These are phyloP conservation scores for Dalbergia cultrata DNA, from an alignment of 306 rosid species.

Conservation along the genomic window DNA sequence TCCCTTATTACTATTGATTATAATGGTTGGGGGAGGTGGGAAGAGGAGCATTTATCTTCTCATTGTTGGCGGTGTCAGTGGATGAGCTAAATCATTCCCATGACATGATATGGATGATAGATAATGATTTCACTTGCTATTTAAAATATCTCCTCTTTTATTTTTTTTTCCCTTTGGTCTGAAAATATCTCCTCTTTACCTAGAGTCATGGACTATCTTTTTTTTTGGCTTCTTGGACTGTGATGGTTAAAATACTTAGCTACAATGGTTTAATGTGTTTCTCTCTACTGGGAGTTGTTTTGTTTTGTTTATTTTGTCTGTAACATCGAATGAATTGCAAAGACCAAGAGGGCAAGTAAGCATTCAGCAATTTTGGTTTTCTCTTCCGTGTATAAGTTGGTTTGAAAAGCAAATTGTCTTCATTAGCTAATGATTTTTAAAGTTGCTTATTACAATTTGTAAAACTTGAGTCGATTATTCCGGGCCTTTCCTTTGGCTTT, in stretches of 20 bases:
- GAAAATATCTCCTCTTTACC: not conserved
- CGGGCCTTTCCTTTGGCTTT: too few species aligned
- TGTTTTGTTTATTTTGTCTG: too few species aligned
- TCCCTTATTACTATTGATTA: not conserved
- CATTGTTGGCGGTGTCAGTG: not conserved
- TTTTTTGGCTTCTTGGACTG: not conserved
- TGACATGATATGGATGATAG: not conserved
- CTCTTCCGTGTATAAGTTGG: not conserved
- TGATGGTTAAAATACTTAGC: not conserved
- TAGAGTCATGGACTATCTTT: not conserved
- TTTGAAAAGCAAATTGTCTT: not conserved
- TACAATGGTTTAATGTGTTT: too few species aligned
- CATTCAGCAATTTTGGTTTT: not conserved
- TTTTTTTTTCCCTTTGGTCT: too few species aligned
- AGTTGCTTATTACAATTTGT: not conserved
- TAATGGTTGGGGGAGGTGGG: not conserved
- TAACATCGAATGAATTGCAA: too few species aligned
- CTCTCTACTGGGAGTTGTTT: too few species aligned
- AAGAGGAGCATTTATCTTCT: constrained; percentile 3
- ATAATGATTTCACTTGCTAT: not conserved
- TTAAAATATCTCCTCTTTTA: too few species aligned
- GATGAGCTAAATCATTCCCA: not conserved
- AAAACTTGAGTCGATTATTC: not conserved
- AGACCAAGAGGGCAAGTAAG: too few species aligned
- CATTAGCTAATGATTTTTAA: not conserved